phyloP scores from a whole-genome alignment of 495 filamentous ascomycete genomes.

The Tuber magnatum region DNA sequence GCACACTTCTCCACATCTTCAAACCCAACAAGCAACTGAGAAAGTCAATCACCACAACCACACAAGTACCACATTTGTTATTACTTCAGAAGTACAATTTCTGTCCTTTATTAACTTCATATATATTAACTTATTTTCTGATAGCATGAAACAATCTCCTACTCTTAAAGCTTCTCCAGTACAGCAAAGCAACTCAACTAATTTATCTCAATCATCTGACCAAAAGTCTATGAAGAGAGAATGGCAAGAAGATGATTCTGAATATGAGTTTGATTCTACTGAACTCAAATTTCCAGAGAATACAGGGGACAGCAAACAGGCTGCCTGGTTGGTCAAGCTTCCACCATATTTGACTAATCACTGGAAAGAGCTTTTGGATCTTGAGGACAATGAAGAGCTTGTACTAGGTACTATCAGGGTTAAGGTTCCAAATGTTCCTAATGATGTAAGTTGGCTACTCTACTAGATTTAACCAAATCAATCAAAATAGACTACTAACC shows the following conservation, averaged over 20 bases:
- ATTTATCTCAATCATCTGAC: not conserved
- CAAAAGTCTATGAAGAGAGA: not conserved
- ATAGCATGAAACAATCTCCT: not conserved
- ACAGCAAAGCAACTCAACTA: not conserved
- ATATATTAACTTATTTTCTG: not conserved
- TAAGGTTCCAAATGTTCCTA: not conserved
- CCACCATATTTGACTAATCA: not conserved
- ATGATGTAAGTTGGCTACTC: not conserved
- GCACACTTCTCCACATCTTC: too few species aligned
- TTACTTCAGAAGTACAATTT: too few species aligned
- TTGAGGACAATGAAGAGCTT: not conserved
- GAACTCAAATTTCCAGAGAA: not conserved
- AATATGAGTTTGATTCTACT: not conserved
- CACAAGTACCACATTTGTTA: not conserved
- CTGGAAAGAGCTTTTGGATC: not conserved
- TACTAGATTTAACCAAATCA: not conserved
- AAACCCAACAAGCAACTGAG: too few species aligned
- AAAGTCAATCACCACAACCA: not conserved
- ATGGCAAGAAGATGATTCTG: not conserved
- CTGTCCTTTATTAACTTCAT: not conserved
- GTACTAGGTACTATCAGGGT: not conserved
- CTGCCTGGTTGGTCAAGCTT: not conserved
- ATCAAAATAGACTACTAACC: not conserved
- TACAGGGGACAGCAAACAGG: not conserved
- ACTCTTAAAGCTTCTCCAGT: too few species aligned